Evolutionary conservation across 2,329 filamentous ascomycete genomes (phyloP).

Genomic region (Huntiella abstrusa): DNA sequence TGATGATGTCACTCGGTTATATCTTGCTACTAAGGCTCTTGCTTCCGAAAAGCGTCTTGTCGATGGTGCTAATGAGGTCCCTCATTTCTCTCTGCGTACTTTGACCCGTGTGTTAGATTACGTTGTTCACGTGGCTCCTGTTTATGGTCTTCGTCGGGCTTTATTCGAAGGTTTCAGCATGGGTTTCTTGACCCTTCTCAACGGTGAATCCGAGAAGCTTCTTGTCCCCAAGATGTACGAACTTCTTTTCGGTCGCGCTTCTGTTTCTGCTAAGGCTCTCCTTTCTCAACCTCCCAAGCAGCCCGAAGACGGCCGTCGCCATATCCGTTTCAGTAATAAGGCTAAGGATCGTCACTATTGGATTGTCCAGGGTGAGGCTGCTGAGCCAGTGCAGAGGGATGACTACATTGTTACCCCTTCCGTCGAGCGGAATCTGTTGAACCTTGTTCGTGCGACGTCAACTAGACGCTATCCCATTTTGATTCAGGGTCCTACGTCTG

Average conservation of each 20-base stretch:
- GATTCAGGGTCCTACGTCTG: constrained; percentile 89
- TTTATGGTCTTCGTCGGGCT: constrained; percentile 70
- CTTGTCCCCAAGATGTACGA: constrained; percentile 65
- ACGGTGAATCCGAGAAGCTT: constrained; percentile 60
- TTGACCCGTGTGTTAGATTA: constrained; percentile 80
- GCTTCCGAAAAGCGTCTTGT: constrained; percentile 70
- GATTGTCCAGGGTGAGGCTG: constrained; percentile 56
- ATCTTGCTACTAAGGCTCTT: constrained; percentile 69
- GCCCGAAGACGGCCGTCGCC: constrained; percentile 55
- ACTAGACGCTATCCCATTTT: constrained; percentile 84
- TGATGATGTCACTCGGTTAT: constrained; percentile 68
- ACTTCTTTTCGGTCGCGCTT: constrained; percentile 54
- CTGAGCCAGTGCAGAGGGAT: constrained; percentile 45
- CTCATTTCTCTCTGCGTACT: constrained; percentile 91
- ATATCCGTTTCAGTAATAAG: constrained; percentile 58
- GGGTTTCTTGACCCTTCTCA: constrained; percentile 85
- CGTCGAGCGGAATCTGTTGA: constrained; percentile 84
- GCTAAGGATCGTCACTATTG: constrained; percentile 60
- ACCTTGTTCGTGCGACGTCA: constrained; percentile 81
- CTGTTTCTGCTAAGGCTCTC: constrained; percentile 39
- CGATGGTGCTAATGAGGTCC: constrained; percentile 87
- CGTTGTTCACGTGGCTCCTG: constrained; percentile 63
- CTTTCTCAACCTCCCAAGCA: constrained; percentile 61
- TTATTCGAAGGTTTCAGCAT: constrained; percentile 93
- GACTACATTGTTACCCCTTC: constrained; percentile 97